Evolutionary conservation across 2,329 filamentous ascomycete species (phyloP).

Genomic region (Trichoderma koningii): DNA sequence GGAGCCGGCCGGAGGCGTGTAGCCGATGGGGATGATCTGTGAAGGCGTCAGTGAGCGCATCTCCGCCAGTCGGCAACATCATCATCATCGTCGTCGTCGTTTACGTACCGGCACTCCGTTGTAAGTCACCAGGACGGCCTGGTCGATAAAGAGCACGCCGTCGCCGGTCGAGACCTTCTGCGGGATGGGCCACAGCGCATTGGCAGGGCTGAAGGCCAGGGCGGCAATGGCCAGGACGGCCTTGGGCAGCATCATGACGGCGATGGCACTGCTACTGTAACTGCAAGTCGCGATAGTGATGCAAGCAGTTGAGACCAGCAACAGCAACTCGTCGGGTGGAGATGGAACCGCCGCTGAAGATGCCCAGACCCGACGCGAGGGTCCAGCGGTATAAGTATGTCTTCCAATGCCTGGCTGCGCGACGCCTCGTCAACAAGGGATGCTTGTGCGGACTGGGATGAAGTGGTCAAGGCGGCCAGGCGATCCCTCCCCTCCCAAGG

Average conservation of each 20-base stretch:
- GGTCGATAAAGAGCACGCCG: conserved; percentile 55
- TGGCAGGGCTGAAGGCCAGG: conserved; percentile 44
- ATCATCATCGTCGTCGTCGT: background rate
- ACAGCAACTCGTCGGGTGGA: conserved; percentile 3
- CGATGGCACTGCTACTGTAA: background rate
- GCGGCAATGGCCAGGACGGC: conserved; percentile 42
- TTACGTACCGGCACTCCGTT: conserved; percentile 46
- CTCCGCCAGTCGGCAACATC: background rate
- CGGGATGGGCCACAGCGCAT: conserved; percentile 63
- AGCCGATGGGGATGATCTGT: conserved; percentile 52
- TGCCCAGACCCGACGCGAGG: conserved; percentile 1
- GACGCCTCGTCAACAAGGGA: background rate
- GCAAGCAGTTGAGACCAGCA: too few relatives aligned
- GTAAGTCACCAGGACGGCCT: conserved; percentile 56
- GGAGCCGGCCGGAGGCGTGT: conserved; percentile 43
- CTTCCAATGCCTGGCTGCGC: background rate
- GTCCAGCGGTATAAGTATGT: conserved; percentile 9
- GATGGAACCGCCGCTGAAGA: background rate
- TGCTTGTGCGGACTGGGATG: background rate
- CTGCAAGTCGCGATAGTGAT: too few relatives aligned
- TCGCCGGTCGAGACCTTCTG: conserved; percentile 54
- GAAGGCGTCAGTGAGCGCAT: background rate
- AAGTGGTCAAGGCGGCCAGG: background rate
- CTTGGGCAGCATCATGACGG: conserved; percentile 24
- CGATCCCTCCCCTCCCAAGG: conserved; percentile 5